phyloP scores from a whole-genome alignment of 495 filamentous ascomycete species.

The Xylaria nigripes region DNA sequence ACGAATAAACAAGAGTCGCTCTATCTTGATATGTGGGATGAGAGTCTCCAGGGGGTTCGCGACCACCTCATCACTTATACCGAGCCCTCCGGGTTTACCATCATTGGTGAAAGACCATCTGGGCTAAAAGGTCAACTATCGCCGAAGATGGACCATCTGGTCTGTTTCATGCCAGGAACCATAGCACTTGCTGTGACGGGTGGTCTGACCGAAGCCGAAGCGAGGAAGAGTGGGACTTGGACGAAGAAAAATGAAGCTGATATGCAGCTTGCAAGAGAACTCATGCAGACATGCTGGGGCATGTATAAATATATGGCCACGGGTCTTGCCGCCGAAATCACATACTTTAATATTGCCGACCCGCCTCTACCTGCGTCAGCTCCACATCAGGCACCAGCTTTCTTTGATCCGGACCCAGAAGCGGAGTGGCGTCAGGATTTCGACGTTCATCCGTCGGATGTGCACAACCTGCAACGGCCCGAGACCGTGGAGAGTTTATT shows the following conservation, averaged over 20 bases:
- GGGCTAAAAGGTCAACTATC: conserved; percentile 57
- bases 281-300: conserved; percentile 96
- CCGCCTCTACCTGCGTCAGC: conserved; percentile 50
- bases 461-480: conserved; percentile 90
- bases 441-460: conserved; percentile 63
- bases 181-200: conserved; percentile 84
- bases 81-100: conserved; percentile 65
- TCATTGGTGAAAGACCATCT: conserved; percentile 75
- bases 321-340: conserved; percentile 86
- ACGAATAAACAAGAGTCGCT: conserved; percentile 78
- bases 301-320: conserved; percentile 86
- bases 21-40: conserved; percentile 88
- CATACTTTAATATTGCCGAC: conserved; percentile 69
- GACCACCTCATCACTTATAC: conserved; percentile 91
- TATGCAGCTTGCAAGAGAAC: conserved; percentile 73
- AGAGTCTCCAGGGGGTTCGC: conserved; percentile 73
- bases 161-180: conserved; percentile 95
- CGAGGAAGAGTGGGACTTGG: conserved; percentile 65
- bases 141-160: conserved; percentile 97
- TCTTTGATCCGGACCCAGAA: conserved; percentile 41
- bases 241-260: conserved; percentile 72
- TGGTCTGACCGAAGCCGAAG: conserved; percentile 63
- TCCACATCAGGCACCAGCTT: conserved; percentile 38
- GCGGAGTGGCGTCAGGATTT: conserved; percentile 67
- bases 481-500: conserved; percentile 93